A percentile compares a stretch with the other conserved stretches of the same genome.
These are phyloP conservation scores for Gonium pectorale DNA, from an alignment of 139 green algal species.

Conservation along the genomic window DNA sequence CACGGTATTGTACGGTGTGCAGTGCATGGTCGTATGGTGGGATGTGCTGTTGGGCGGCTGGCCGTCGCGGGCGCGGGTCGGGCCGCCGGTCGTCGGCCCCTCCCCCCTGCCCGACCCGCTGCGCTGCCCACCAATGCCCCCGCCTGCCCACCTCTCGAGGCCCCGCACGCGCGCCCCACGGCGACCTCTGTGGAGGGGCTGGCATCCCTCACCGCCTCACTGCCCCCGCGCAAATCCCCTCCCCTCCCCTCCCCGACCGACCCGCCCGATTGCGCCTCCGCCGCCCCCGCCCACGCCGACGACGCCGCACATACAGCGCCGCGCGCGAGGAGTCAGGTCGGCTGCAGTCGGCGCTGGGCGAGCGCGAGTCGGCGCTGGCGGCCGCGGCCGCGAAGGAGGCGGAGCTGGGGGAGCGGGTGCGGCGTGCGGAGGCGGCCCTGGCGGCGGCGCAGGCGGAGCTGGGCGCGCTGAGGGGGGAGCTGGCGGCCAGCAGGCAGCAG, in stretches of 20 bases:
- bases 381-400: neutral
- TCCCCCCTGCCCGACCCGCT: neutral
- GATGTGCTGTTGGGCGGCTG: too few species aligned
- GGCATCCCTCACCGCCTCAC: neutral
- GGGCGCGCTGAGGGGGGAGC: neutral
- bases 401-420: constrained; percentile 26
- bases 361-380: neutral
- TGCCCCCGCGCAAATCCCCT: neutral
- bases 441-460: neutral
- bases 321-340: neutral
- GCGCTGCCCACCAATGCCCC: neutral
- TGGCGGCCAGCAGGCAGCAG: constrained; percentile 9
- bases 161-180: neutral
- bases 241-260: neutral
- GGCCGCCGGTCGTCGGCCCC: neutral
- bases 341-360: neutral
- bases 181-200: neutral
- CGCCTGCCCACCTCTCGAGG: neutral
- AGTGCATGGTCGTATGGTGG: neutral
- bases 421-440: constrained; percentile 1
- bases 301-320: neutral
- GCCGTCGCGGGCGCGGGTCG: too few species aligned
- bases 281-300: too few species aligned
- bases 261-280: neutral
- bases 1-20: neutral